Evolutionary conservation across 1,284 basidiomycete species (phyloP).

Genomic region (Tausonia pullulans): DNA sequence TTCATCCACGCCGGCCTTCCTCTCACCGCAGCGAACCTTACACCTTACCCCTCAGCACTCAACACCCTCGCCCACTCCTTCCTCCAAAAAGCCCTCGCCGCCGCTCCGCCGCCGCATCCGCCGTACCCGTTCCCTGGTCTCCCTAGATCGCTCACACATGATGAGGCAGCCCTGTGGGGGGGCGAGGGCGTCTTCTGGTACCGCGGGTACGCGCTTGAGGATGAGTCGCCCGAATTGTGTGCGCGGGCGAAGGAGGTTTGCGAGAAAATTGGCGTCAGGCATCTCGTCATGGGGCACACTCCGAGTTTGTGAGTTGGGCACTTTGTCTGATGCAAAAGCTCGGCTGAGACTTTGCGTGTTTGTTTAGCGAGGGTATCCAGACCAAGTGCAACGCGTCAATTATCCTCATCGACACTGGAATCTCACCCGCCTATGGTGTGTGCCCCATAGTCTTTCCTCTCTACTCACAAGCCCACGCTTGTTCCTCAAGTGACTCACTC

Average conservation of each 20-base stretch:
- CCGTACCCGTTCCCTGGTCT: constrained; percentile 6
- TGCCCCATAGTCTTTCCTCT: neutral
- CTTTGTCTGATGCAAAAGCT: no score
- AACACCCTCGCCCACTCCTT: constrained; percentile 8
- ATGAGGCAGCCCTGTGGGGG: constrained; percentile 11
- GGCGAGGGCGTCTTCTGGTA: constrained; percentile 14
- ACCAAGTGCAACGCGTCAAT: constrained; percentile 25
- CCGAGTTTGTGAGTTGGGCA: constrained; percentile 22
- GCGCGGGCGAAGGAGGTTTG: constrained; percentile 19
- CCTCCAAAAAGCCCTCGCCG: constrained; percentile 5
- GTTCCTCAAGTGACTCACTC: no score
- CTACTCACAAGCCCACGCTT: no score
- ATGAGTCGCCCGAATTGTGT: constrained; percentile 23
- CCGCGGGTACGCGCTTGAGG: constrained; percentile 26
- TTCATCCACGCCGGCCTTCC: constrained; percentile 15
- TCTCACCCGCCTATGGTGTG: constrained; percentile 14
- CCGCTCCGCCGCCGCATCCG: neutral
- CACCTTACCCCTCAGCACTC: constrained; percentile 5
- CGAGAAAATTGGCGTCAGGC: constrained; percentile 20
- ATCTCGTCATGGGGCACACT: constrained; percentile 31
- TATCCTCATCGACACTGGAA: constrained; percentile 29
- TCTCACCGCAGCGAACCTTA: neutral
- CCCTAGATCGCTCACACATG: neutral
- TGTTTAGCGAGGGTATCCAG: constrained; percentile 21
- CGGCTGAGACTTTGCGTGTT: neutral